phyloP scores from a whole-genome alignment of 208 protist species.

The Vickermania spadyakhi region DNA sequence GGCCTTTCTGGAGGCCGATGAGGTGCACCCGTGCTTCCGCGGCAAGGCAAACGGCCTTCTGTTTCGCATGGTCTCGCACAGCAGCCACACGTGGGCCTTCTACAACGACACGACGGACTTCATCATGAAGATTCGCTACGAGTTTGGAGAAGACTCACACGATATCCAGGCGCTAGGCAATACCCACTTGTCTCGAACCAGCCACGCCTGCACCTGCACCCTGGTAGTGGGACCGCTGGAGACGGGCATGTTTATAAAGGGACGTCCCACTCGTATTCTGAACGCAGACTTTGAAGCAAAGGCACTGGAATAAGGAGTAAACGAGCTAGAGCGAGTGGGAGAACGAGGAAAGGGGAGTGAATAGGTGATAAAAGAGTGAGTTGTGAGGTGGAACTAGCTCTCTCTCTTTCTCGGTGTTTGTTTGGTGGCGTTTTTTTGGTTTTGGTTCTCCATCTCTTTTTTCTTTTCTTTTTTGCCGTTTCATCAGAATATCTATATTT shows the following conservation, averaged over 20 bases:
- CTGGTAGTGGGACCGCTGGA: slow-evolving; percentile 38
- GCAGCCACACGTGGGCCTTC: slow-evolving; percentile 18
- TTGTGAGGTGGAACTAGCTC: too few relatives aligned
- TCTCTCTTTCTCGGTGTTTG: too few relatives aligned
- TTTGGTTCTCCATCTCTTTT: too few relatives aligned
- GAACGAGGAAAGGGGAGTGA: too few relatives aligned
- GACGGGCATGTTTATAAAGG: slow-evolving; percentile 52
- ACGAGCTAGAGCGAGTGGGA: too few relatives aligned
- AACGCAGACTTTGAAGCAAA: slow-evolving; percentile 2
- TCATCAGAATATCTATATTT: too few relatives aligned
- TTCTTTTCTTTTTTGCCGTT: too few relatives aligned
- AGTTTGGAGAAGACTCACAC: slow-evolving; percentile 14
- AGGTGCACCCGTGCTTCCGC: slow-evolving; percentile 11
- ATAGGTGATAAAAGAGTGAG: too few relatives aligned
- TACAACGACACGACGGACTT: slow-evolving; percentile 33
- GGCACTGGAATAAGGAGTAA: background rate
- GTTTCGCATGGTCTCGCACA: slow-evolving; percentile 12
- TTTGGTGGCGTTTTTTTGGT: too few relatives aligned
- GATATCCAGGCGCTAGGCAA: slow-evolving; percentile 9
- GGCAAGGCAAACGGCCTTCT: slow-evolving; percentile 15
- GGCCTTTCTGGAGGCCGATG: slow-evolving; percentile 8
- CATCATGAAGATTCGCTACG: slow-evolving; percentile 17
- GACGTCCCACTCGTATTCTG: slow-evolving; percentile 11
- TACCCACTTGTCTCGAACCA: slow-evolving; percentile 6
- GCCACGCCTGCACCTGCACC: slow-evolving; percentile 6